Evolutionary conservation across 371 early-diverging fungal genomes (phyloP), one percentile per base, ranked within the genome.

Genomic region (Chytridium lagenaria): DNA sequence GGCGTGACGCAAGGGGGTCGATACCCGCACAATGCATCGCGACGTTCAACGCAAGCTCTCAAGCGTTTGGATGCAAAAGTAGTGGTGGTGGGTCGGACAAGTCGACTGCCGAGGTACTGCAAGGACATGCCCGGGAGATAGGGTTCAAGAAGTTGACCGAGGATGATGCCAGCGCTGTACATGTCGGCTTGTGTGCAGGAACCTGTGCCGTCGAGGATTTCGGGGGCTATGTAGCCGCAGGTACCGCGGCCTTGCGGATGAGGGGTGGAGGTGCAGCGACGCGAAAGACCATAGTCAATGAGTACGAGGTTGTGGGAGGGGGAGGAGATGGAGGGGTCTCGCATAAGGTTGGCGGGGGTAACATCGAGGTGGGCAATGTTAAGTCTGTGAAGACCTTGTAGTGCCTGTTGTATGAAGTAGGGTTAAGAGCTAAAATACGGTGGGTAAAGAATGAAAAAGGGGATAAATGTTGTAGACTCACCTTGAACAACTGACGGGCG

Each of bases 201-300:
- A 44, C 63, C 76, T 66, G 78, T 85, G 33, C 83, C 57, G 28
- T 50, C 33, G 52, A 90, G 73, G 30, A 92, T 77, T 77, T 94
- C 94, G 16, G 92, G 92, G 15, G 93, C 90, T 31, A 93, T 86
- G 81, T 92, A 94, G n/a, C 93, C 93, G 10, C 86, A 88, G 3
- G 94, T 93, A 31, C 93, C 88, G 71, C 90, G 71, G 81, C 79
- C 52, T 80, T 83, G 37, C 80, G 76, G 69, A 28, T 77, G 73
- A 71, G 79, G 22, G 64, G 74, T 65, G 36, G 50, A 16, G 50
- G 37, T 76, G 12, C 23, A 80, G 78, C 55, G 82, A 68, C 77
- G 74, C 34, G 89, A 86, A 40, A 90, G 84, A 16, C 92, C 92
- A 81, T 89, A 90, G 77, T 90, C 91, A 23, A 91, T 91, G 65